phyloP scores from a whole-genome alignment of 1,284 basidiomycete genomes.

The Naganishia sp. region DNA sequence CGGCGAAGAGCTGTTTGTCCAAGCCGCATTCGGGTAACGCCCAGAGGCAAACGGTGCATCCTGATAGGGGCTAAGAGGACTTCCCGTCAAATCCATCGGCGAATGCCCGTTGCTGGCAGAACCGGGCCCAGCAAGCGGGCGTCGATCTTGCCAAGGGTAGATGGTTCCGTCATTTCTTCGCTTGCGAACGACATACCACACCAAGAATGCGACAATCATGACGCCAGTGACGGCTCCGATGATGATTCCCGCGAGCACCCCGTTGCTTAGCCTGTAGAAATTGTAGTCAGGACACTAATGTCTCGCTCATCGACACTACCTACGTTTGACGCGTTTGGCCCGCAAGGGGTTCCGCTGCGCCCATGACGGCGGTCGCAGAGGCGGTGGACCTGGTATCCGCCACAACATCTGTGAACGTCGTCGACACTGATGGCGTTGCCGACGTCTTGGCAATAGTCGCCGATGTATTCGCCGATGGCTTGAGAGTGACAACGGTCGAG shows the following conservation, averaged over 20 bases:
- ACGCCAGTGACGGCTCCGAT: not conserved
- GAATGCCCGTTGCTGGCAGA: not conserved
- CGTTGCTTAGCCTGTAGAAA: conserved; percentile 5
- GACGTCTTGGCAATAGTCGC: too few species aligned
- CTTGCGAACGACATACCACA: conserved; percentile 12
- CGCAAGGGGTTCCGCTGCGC: not conserved
- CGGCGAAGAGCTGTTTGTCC: not conserved
- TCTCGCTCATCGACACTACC: not conserved
- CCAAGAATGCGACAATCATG: not conserved
- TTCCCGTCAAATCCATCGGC: not conserved
- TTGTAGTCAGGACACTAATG: too few species aligned
- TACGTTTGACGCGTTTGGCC: conserved; percentile 1
- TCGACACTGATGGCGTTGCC: too few species aligned
- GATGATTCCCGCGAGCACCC: conserved; percentile 6
- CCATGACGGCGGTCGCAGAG: not conserved
- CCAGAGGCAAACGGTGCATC: not conserved
- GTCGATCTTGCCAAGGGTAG: conserved; percentile 11
- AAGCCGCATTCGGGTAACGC: not conserved
- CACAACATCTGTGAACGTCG: not conserved
- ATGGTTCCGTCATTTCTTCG: not conserved
- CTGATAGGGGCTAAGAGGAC: conserved; percentile 15
- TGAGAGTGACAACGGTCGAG: not conserved
- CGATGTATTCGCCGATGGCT: not conserved
- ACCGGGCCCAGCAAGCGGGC: not conserved
- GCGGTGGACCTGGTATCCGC: not conserved